Percentiles rank a stretch among this genome's conserved stretches.
Conservation (phyloP, 805 yeast species). For the Diddensiella santjacobensis region DNA sequence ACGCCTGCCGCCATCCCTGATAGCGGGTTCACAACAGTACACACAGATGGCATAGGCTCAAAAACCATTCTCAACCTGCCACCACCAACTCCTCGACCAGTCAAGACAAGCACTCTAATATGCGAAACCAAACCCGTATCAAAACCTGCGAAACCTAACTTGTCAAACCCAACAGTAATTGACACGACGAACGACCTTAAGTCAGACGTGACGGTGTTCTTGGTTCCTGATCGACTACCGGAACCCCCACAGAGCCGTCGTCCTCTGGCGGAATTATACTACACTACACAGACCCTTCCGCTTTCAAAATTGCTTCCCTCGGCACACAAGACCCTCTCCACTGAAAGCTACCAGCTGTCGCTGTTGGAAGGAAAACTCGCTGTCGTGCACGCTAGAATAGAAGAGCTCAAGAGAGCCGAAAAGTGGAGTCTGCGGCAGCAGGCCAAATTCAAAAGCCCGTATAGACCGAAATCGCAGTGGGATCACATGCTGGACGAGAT, state of each 20-base stretch:
- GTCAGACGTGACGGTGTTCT: constrained; percentile 27
- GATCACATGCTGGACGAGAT: constrained; percentile 71
- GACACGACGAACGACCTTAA: constrained; percentile 11
- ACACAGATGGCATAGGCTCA: not conserved
- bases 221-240: constrained; percentile 35
- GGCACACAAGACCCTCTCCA: constrained; percentile 79
- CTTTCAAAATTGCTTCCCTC: constrained; percentile 74
- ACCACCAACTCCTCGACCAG: not conserved
- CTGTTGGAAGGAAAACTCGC: constrained; percentile 87
- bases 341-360: constrained; percentile 81
- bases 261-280: constrained; percentile 78
- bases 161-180: constrained; percentile 8
- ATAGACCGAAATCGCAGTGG: constrained; percentile 54
- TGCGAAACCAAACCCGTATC: not conserved
- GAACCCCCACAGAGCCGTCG: constrained; percentile 31
- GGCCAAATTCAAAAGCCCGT: constrained; percentile 64
- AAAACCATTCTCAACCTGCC: not conserved
- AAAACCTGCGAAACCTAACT: not conserved
- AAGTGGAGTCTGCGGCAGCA: constrained; percentile 94
- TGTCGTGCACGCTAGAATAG: constrained; percentile 84
- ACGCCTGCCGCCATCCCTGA: not conserved
- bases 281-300: constrained; percentile 84
- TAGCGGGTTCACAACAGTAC: not conserved
- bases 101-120: not conserved
- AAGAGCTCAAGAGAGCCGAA: constrained; percentile 80